A percentile compares a stretch with the other conserved stretches of the same genome.
phyloP scores from a whole-genome alignment of 139 green algal genomes.

The Tetradesmus obliquus region DNA sequence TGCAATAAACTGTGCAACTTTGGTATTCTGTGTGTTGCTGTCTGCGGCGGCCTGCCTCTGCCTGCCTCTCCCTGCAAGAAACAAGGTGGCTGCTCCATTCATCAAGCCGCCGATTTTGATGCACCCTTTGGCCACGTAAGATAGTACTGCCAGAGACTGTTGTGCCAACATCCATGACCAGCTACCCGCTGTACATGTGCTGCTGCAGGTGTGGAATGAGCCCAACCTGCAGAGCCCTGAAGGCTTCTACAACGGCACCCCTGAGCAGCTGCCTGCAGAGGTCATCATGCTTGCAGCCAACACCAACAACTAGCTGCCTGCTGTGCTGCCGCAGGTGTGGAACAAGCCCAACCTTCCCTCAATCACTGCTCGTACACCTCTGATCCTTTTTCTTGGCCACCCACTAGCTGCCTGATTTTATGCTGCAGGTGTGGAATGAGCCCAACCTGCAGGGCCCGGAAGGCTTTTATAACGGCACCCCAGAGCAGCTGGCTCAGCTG shows the following conservation, averaged over 20 bases:
- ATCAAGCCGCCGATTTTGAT: neutral
- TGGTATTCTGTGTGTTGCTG: neutral
- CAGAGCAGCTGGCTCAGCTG: neutral
- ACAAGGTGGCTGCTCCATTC: too few species aligned
- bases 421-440: constrained; percentile 27
- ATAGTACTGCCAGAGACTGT: too few species aligned
- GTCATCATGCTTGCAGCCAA: too few species aligned
- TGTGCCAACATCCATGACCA: too few species aligned
- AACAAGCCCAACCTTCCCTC: too few species aligned
- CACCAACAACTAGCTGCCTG: too few species aligned
- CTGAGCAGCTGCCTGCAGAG: neutral
- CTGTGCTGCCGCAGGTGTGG: too few species aligned
- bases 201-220: constrained; percentile 16
- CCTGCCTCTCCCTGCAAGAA: neutral
- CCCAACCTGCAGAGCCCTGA: neutral
- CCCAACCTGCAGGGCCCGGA: constrained; percentile 3
- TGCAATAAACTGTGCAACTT: too few species aligned
- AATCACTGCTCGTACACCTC: too few species aligned
- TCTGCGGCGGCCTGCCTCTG: neutral
- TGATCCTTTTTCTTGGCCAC: neutral
- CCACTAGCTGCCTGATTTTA: neutral
- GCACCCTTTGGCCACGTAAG: too few species aligned
- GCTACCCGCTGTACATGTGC: too few species aligned
- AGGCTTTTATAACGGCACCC: constrained; percentile 10
- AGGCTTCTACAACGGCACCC: constrained; percentile 27